Evolutionary conservation across 1,139 yeast species (phyloP).

Genomic region (Pichia sp.): DNA sequence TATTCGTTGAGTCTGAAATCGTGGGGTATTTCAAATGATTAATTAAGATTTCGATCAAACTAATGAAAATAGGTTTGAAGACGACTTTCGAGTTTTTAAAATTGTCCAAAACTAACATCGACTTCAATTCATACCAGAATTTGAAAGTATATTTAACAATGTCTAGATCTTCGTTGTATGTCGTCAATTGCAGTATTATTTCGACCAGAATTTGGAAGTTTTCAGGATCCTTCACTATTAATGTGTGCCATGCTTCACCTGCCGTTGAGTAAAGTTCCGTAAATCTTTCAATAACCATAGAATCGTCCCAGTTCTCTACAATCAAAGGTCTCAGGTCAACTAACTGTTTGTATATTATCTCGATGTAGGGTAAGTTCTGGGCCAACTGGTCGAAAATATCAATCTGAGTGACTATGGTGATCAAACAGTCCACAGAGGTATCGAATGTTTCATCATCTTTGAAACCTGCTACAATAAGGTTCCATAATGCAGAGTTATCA

Average conservation of each 20-base stretch:
- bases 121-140: constrained; percentile 85
- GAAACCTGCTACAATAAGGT: constrained; percentile 66
- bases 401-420: constrained; percentile 76
- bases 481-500: constrained; percentile 53
- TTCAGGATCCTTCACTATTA: constrained; percentile 70
- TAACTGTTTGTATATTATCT: constrained; percentile 65
- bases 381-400: constrained; percentile 44
- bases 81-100: constrained; percentile 57
- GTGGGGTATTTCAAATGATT: constrained; percentile 74
- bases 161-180: constrained; percentile 75
- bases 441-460: constrained; percentile 68
- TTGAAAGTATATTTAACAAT: constrained; percentile 86
- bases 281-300: constrained; percentile 66
- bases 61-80: constrained; percentile 57
- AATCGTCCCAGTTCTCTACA: constrained; percentile 50
- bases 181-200: constrained; percentile 59
- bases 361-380: constrained; percentile 53
- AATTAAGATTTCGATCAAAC: constrained; percentile 65
- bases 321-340: constrained; percentile 55
- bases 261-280: constrained; percentile 85
- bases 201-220: constrained; percentile 75
- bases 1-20: constrained; percentile 32
- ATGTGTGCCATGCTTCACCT: constrained; percentile 92
- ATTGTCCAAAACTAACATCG: constrained; percentile 59
- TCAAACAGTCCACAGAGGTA: constrained; percentile 80